Conservation (phyloP, 208 protist genomes). For the Herpetomonas samuelpessoai region DNA sequence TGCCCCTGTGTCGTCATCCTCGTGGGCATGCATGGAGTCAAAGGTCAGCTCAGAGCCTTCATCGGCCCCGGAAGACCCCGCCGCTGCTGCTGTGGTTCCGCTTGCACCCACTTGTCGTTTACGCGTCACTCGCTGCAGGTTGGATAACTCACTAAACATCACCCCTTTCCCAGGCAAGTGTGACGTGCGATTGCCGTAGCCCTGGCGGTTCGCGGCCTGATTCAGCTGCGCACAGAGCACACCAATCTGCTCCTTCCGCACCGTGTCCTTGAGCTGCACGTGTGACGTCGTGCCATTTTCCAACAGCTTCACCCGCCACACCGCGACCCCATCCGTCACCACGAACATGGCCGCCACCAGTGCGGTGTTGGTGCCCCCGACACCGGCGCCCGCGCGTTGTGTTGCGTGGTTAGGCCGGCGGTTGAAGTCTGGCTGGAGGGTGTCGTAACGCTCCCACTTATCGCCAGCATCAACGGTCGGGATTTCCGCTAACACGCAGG, state of each 20-base stretch:
- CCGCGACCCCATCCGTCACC: constrained; percentile 49
- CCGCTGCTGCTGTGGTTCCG: too few relatives aligned
- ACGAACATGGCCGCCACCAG: constrained; percentile 29
- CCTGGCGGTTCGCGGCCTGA: neutral
- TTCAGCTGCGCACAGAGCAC: constrained; percentile 2
- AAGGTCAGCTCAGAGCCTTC: too few relatives aligned
- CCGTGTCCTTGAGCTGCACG: constrained; percentile 17
- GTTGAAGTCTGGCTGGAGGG: neutral
- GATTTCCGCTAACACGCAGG: constrained; percentile 40
- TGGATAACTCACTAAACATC: neutral
- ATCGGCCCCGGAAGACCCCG: too few relatives aligned
- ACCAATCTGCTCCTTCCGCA: constrained; percentile 23
- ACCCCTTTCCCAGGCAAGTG: too few relatives aligned
- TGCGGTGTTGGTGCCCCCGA: neutral
- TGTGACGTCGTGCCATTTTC: constrained; percentile 37
- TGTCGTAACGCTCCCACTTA: neutral
- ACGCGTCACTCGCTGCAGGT: neutral
- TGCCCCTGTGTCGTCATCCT: too few relatives aligned
- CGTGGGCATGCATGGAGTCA: too few relatives aligned
- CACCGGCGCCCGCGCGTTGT: constrained; percentile 7
- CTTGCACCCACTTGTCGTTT: too few relatives aligned
- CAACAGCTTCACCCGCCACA: constrained; percentile 61
- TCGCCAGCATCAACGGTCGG: constrained; percentile 12
- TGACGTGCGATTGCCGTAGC: neutral
- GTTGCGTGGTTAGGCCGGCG: constrained; percentile 8